Evolutionary conservation across 1,284 basidiomycete species (phyloP), one percentile per base, ranked within the genome.

Genomic region (Filobasidium uniguttulatum): DNA sequence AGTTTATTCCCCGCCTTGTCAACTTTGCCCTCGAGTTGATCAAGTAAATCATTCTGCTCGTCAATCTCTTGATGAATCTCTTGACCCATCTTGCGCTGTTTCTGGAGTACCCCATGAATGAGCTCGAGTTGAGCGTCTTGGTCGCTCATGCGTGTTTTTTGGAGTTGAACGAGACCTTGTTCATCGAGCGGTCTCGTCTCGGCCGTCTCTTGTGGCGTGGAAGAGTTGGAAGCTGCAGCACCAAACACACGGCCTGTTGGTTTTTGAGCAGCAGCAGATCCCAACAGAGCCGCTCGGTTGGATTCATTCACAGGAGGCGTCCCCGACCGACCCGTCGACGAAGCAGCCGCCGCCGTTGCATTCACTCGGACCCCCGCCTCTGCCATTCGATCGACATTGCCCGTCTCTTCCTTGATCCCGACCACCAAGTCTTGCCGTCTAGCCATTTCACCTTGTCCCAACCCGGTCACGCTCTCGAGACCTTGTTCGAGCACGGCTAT

Each of bases 121-220:
- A 82, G 77, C 10, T 80, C 73, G 23, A 94, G 75, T 61, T 91
- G 83, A 26, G 73, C 62, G 61, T 97, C 91, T 67, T 98, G 93
- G 52, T 81, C 74, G 41, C 81, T 76, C 65, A 97, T 82, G 66
- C 85, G 80, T 20, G 73, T 71, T 57, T 82, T 75, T 64, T 97
- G 91, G 49, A 91, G 72, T 57, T 82, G 77, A 20, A 91, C 63
- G 26, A 97, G 64, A 3, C 86, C 86, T 15, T 76, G 72, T 60
- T 90, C 79, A 63, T 93, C 89, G 61, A 96, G 71, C 1, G 87
- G 84, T 5, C 91, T 77, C 2, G 93, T 97, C 58, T 77, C 71
- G 44, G 81, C 78, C 12, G 90, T 93, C 64, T 97, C 93, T 64
- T 79, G 73, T 1, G 83, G 80, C 41, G 75, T 68, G 38, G 63